phyloP scores from a whole-genome alignment of 2,329 filamentous ascomycete genomes.

The Emergomyces africanus region DNA sequence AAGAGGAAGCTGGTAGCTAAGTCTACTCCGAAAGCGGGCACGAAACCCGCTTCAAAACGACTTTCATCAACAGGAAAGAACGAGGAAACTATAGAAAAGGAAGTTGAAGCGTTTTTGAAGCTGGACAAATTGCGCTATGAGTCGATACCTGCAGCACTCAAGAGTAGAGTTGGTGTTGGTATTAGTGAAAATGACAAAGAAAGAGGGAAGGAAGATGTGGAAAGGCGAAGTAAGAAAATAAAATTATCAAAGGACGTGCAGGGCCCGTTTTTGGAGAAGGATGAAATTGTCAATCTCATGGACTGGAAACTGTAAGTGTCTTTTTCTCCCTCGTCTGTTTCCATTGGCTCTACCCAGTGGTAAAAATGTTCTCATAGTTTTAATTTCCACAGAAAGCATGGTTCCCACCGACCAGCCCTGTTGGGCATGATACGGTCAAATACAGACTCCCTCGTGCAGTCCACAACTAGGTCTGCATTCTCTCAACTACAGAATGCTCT shows the following conservation, averaged over 20 bases:
- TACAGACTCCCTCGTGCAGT: constrained; percentile 13
- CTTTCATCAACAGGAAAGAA: background rate
- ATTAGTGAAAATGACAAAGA: background rate
- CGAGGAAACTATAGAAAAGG: constrained; percentile 10
- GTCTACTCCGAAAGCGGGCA: background rate
- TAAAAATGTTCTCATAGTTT: background rate
- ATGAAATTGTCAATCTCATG: constrained; percentile 26
- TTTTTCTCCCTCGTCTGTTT: background rate
- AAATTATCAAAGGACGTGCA: constrained; percentile 9
- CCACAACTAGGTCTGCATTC: constrained; percentile 20
- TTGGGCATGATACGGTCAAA: constrained; percentile 30
- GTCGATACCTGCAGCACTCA: constrained; percentile 17
- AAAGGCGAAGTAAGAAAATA: constrained; percentile 7
- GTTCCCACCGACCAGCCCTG: constrained; percentile 26
- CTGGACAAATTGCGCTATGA: constrained; percentile 30
- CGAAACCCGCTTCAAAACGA: background rate
- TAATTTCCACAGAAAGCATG: constrained; percentile 30
- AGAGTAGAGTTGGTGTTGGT: constrained; percentile 2
- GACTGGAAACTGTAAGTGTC: constrained; percentile 33
- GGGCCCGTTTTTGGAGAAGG: constrained; percentile 17
- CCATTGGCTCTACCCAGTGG: background rate
- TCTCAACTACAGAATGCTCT: constrained; percentile 9
- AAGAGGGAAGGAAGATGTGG: constrained; percentile 1
- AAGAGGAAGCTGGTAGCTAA: constrained; percentile 11
- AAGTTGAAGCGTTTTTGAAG: constrained; percentile 17